A percentile compares a stretch with the other conserved stretches of the same genome.
phyloP scores from a whole-genome alignment of 73 alveolate genomes.

The Blepharisma stoltei region DNA sequence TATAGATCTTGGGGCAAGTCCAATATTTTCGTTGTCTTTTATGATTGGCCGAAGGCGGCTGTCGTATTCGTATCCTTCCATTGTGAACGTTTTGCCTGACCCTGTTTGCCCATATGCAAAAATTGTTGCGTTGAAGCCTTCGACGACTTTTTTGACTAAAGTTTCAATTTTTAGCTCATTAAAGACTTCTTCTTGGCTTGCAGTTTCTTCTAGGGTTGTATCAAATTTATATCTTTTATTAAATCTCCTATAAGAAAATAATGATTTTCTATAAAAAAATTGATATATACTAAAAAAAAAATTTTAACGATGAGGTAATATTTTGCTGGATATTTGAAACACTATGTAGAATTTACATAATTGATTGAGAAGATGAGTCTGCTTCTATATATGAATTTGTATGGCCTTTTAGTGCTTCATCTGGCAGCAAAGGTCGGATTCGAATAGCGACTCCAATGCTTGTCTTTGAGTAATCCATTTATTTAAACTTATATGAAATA shows the following conservation, averaged over 20 bases:
- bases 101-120: slow-evolving; percentile 96
- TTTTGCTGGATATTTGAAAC: slow-evolving; percentile 45
- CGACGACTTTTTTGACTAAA: slow-evolving; percentile 66
- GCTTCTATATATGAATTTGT: slow-evolving; percentile 50
- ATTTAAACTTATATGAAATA: too few species aligned
- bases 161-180: slow-evolving; percentile 51
- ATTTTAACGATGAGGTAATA: too few species aligned
- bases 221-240: slow-evolving; percentile 68
- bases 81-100: slow-evolving; percentile 90
- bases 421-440: slow-evolving; percentile 50
- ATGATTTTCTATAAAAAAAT: too few species aligned
- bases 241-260: too few species aligned
- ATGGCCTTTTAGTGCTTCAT: slow-evolving; percentile 45
- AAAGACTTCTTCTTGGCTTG: slow-evolving; percentile 66
- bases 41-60: not conserved
- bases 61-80: slow-evolving; percentile 82
- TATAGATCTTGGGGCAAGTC: slow-evolving; percentile 3
- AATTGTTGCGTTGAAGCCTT: slow-evolving; percentile 90
- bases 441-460: slow-evolving; percentile 59
- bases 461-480: not conserved
- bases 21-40: not conserved
- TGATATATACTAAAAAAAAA: too few species aligned
- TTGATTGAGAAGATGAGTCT: not conserved
- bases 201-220: slow-evolving; percentile 59
- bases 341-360: slow-evolving; percentile 32